Evolutionary conservation across 495 filamentous ascomycete species (phyloP).

Genomic region (Trichoderma erinaceum): DNA sequence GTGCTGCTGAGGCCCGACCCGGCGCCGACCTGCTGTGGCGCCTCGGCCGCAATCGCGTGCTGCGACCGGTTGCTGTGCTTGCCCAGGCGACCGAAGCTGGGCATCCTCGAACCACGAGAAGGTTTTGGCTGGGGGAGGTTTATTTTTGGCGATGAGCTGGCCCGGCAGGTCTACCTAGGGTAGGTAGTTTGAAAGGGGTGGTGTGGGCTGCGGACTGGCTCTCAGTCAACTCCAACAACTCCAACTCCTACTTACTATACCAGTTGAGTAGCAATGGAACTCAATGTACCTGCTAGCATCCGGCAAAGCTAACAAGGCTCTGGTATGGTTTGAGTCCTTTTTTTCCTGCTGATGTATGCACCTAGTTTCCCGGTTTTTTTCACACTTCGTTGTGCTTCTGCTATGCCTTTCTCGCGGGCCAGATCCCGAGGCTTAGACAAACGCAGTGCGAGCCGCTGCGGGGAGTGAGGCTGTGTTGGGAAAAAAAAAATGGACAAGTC

Average conservation of each 20-base stretch:
- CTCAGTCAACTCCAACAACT: too few species aligned
- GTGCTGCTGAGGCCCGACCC: constrained; percentile 19
- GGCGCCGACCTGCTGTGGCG: constrained; percentile 15
- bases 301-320: too few species aligned
- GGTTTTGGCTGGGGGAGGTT: neutral
- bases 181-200: neutral
- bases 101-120: constrained; percentile 2
- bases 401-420: neutral
- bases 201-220: neutral
- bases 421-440: neutral
- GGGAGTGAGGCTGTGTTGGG: neutral
- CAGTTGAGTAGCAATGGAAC: too few species aligned
- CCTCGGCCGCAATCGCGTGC: constrained; percentile 24
- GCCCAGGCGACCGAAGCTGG: constrained; percentile 13
- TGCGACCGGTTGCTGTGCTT: constrained; percentile 31
- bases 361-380: neutral
- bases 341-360: neutral
- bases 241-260: too few species aligned
- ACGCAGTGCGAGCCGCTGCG: neutral
- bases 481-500: too few species aligned
- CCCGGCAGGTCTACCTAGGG: neutral
- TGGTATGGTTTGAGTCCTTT: too few species aligned
- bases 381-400: neutral
- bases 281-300: too few species aligned
- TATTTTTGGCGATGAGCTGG: constrained; percentile 10